Evolutionary conservation across 2,329 filamentous ascomycete genomes (phyloP).

Genomic region (Fusarium citri): DNA sequence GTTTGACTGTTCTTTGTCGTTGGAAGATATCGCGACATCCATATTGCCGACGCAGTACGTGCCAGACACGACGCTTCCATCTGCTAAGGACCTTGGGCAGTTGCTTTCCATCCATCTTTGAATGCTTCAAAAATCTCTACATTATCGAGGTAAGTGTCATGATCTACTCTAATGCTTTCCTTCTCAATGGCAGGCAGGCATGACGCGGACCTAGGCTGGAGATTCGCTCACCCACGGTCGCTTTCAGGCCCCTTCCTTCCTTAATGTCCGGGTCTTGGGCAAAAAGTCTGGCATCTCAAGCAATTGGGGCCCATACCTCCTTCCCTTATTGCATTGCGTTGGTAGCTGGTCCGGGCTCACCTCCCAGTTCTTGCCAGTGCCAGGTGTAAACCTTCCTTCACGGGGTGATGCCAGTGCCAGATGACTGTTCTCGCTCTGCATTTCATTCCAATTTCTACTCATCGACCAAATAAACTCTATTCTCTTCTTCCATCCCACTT

Average conservation of each 20-base stretch:
- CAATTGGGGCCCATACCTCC: background rate
- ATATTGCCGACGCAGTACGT: background rate
- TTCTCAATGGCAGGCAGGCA: background rate
- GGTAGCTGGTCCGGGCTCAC: background rate
- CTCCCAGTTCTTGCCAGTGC: slow-evolving; percentile 20
- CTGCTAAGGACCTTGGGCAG: background rate
- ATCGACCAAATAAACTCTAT: background rate
- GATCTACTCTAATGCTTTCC: background rate
- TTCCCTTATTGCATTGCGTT: background rate
- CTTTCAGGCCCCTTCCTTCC: background rate
- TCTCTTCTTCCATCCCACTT: slow-evolving; percentile 28
- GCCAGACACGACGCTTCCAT: background rate
- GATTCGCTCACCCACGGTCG: background rate
- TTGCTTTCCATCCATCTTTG: background rate
- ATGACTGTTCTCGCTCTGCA: background rate
- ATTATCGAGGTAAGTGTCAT: background rate
- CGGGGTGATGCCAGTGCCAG: background rate
- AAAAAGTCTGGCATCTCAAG: background rate
- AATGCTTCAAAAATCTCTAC: background rate
- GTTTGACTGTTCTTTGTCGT: background rate
- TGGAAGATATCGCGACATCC: background rate
- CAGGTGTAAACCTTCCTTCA: background rate
- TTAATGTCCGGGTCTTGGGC: background rate
- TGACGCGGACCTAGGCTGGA: background rate
- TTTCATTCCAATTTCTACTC: slow-evolving; percentile 7